Evolutionary conservation across 164 flowering plant genomes (phyloP), one percentile per base, ranked within the genome.

Genomic region (Malania oleifera): DNA sequence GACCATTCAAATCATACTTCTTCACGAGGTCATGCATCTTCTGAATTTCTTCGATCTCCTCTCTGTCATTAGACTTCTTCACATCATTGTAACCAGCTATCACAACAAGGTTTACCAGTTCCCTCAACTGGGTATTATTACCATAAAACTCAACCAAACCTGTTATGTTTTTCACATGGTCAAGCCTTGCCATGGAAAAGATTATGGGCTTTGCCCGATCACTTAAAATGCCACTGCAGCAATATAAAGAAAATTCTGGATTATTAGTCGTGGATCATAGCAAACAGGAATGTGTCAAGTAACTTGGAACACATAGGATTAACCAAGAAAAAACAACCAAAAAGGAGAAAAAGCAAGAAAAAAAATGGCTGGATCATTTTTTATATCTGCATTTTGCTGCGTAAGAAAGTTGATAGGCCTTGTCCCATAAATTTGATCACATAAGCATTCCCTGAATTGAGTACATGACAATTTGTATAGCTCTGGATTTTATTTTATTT

Each of bases 131-230:
- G 31, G 67, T 13, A 56, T 67, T 84, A 69, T 83, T 90, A 41
- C 65, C 89, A 72, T 77, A 93, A 70, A 71, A 77, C 72, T 93
- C 97, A 13, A 93, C 96, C 69, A 93, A 71, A 10, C 97, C 99
- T 2, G 91, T 71, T n/a, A 93, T 88, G 70, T 93, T 93, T 67
- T 93, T 93, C 60, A 93, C 99, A 11, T 65, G 71, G 67, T 93
- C 97, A 50, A 93, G 87, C 81, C 99, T 86, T 38, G 99, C 99
- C 99, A 90, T 90, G 35, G 99, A 87, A 68, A 86, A 93, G 48
- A 93, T 75, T 14, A 93, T 76, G 66, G 99, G 96, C 70, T 90
- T 93, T 25, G 99, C 83, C 25, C 62, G 78, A 63, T 93, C 99
- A 62, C 63, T 78, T 67, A 93, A 54, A 15, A 38, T 61, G 58